Evolutionary conservation across 1,139 yeast species (phyloP).

Genomic region (Debaryomyces subglobosus): DNA sequence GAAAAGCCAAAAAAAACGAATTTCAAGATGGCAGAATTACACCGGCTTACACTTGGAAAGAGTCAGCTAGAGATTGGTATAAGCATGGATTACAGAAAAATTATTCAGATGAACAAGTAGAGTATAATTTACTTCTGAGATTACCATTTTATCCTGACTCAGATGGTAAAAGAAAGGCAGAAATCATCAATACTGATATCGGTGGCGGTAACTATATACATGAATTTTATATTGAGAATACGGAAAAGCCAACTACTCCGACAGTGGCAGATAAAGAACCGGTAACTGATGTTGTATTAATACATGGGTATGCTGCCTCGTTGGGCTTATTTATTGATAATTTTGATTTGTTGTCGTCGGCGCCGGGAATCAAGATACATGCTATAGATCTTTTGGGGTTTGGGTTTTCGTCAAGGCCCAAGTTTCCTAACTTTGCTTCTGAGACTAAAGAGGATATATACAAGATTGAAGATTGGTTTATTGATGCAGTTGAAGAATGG

Average conservation of each 20-base stretch:
- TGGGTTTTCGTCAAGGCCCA: slow-evolving; percentile 48
- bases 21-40: slow-evolving; percentile 21
- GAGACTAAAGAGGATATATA: slow-evolving; percentile 34
- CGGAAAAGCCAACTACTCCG: slow-evolving; percentile 17
- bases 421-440: slow-evolving; percentile 36
- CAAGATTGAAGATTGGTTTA: slow-evolving; percentile 72
- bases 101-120: slow-evolving; percentile 34
- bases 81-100: slow-evolving; percentile 29
- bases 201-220: slow-evolving; percentile 54
- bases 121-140: slow-evolving; percentile 39
- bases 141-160: slow-evolving; percentile 63
- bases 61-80: slow-evolving; percentile 44
- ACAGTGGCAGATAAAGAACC: slow-evolving; percentile 15
- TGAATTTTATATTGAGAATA: slow-evolving; percentile 54
- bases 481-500: slow-evolving; percentile 87
- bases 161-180: slow-evolving; percentile 53
- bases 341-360: slow-evolving; percentile 38
- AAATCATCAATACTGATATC: slow-evolving; percentile 52
- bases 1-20: slow-evolving; percentile 13
- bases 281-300: slow-evolving; percentile 40
- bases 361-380: slow-evolving; percentile 48
- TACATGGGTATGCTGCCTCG: slow-evolving; percentile 54
- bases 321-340: slow-evolving; percentile 48
- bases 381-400: slow-evolving; percentile 51
- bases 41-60: slow-evolving; percentile 30